These are phyloP conservation scores for Rheum nobile DNA, from an alignment of 148 eudicot genomes.

Conservation along the genomic window DNA sequence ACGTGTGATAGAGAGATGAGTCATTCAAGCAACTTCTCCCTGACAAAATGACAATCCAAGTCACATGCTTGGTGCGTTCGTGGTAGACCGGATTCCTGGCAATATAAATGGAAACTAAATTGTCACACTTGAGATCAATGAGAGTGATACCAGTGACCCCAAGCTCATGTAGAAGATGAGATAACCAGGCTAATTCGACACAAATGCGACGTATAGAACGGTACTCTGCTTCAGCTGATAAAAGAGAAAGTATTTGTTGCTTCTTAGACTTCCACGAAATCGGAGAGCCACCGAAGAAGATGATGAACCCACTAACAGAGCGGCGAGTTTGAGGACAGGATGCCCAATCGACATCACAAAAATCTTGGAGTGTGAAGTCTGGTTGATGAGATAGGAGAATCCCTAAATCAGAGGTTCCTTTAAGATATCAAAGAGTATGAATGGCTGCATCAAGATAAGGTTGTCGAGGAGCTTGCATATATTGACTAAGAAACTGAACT, in stretches of 20 bases:
- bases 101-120: not conserved
- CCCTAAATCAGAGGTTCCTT: not conserved
- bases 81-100: not conserved
- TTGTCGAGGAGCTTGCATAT: not conserved
- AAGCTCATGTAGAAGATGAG: not conserved
- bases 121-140: not conserved
- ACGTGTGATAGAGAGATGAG: not conserved
- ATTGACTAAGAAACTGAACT: not conserved
- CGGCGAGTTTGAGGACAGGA: not conserved
- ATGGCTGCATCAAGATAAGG: not conserved
- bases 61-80: not conserved
- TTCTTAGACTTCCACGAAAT: not conserved
- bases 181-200: not conserved
- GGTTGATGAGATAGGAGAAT: not conserved
- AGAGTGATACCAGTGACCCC: not conserved
- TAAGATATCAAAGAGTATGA: not conserved
- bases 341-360: slow-evolving; percentile 2
- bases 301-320: not conserved
- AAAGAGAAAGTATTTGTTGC: not conserved
- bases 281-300: not conserved
- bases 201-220: not conserved
- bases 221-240: not conserved
- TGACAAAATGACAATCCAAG: not conserved
- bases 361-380: not conserved
- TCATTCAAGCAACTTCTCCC: not conserved